These are phyloP conservation scores for Cytospora piceicola DNA, from an alignment of 2,329 filamentous ascomycete species.

Conservation along the genomic window DNA sequence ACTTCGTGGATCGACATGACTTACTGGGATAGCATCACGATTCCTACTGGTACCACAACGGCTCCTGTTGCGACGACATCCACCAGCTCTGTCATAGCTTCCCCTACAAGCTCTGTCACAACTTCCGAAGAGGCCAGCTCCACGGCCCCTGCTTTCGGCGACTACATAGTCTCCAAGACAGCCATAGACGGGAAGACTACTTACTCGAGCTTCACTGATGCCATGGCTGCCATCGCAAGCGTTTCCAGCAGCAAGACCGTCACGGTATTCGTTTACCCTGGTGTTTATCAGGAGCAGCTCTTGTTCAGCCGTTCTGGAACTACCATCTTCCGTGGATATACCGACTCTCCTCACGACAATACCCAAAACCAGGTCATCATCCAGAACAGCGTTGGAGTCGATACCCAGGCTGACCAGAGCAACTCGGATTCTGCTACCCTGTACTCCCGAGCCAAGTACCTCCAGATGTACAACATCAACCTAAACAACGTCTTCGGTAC, in stretches of 20 bases:
- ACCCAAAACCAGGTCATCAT: conserved; percentile 37
- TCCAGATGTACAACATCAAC: conserved; percentile 45
- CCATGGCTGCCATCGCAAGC: conserved; percentile 40
- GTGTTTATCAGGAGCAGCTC: conserved; percentile 45
- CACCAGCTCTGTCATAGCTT: too few relatives aligned
- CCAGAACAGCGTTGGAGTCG: conserved; percentile 38
- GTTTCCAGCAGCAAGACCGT: conserved; percentile 41
- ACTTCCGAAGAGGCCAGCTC: conserved; percentile 30
- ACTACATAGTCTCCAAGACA: conserved; percentile 40
- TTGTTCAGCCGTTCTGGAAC: conserved; percentile 43
- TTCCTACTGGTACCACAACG: conserved; percentile 23
- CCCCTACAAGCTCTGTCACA: conserved; percentile 30
- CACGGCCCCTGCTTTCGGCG: conserved; percentile 39
- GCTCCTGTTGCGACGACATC: not conserved
- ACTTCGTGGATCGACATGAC: conserved; percentile 37
- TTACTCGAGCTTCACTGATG: conserved; percentile 43
- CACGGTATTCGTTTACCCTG: conserved; percentile 47
- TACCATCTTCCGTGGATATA: conserved; percentile 46
- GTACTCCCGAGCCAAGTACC: conserved; percentile 45
- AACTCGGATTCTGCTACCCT: conserved; percentile 46
- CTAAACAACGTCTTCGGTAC: conserved; percentile 45
- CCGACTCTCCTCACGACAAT: conserved; percentile 42
- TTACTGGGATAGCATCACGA: conserved; percentile 34
- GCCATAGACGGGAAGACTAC: conserved; percentile 41
- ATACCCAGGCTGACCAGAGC: conserved; percentile 42